phyloP scores from a whole-genome alignment of 257 asterid species.

The Asclepias syriaca region DNA sequence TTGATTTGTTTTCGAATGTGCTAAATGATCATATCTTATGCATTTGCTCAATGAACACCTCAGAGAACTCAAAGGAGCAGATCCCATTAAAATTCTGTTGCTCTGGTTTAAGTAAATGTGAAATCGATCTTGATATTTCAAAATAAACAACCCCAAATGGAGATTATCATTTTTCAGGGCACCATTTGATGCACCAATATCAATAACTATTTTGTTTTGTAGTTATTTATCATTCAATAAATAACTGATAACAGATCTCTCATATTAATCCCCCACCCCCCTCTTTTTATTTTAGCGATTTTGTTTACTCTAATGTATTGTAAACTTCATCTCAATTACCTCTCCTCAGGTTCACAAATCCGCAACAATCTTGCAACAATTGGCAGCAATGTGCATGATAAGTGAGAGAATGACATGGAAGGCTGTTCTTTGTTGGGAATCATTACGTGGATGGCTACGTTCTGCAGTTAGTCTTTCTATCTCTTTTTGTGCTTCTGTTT shows the following conservation, averaged over 20 bases:
- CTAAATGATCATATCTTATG: background rate
- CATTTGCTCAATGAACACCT: background rate
- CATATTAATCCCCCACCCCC: no score
- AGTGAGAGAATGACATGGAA: conserved; percentile 61
- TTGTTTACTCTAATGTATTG: background rate
- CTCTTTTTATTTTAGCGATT: no score
- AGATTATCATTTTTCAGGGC: background rate
- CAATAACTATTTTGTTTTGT: background rate
- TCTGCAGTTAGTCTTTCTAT: conserved; percentile 55
- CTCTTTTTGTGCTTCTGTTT: conserved; percentile 13
- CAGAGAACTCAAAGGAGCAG: background rate
- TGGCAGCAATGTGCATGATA: conserved; percentile 76
- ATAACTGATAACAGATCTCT: no score
- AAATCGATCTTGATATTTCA: background rate
- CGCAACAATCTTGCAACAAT: conserved; percentile 63
- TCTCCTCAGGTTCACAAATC: conserved; percentile 71
- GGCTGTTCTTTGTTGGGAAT: conserved; percentile 60
- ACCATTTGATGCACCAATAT: background rate
- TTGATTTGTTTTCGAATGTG: background rate
- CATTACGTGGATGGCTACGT: conserved; percentile 63
- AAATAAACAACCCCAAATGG: background rate
- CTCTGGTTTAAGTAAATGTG: background rate
- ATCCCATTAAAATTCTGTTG: background rate
- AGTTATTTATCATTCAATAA: no score
- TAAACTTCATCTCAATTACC: conserved; percentile 4